phyloP scores from a whole-genome alignment of 2,329 filamentous ascomycete genomes.

The Ophiocordyceps australis region DNA sequence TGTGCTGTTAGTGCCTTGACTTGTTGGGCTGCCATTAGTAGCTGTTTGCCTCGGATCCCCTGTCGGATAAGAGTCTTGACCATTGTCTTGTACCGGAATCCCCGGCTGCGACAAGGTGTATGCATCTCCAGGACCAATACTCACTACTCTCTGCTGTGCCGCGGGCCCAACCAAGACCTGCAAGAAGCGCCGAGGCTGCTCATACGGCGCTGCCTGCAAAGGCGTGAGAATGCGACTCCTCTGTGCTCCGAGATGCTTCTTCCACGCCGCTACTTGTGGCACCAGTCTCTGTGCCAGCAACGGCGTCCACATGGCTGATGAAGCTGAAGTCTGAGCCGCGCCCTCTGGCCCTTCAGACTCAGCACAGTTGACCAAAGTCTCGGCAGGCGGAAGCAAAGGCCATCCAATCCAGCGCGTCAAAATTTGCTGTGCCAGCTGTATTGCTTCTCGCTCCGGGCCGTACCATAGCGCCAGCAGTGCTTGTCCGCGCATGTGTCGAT shows the following conservation, averaged over 20 bases:
- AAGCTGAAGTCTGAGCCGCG: too few species aligned
- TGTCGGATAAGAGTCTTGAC: constrained; percentile 9
- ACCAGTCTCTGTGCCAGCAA: constrained; percentile 13
- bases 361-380: background rate
- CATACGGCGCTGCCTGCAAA: constrained; percentile 12
- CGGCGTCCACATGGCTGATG: too few species aligned
- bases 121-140: constrained; percentile 9
- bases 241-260: constrained; percentile 6
- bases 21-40: too few species aligned
- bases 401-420: constrained; percentile 21
- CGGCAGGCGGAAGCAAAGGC: constrained; percentile 17
- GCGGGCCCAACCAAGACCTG: constrained; percentile 15
- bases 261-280: constrained; percentile 13
- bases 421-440: constrained; percentile 17
- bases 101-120: constrained; percentile 10
- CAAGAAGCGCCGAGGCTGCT: constrained; percentile 9
- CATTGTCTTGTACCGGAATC: too few species aligned
- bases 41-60: constrained; percentile 7
- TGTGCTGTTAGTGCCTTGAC: too few species aligned
- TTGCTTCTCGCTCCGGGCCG: constrained; percentile 16
- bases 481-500: constrained; percentile 13
- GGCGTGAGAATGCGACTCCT: constrained; percentile 4
- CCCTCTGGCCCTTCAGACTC: background rate
- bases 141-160: constrained; percentile 11
- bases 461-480: constrained; percentile 21